Conservation (phyloP, 257 asterid species). For the Rauvolfia tetraphylla region DNA sequence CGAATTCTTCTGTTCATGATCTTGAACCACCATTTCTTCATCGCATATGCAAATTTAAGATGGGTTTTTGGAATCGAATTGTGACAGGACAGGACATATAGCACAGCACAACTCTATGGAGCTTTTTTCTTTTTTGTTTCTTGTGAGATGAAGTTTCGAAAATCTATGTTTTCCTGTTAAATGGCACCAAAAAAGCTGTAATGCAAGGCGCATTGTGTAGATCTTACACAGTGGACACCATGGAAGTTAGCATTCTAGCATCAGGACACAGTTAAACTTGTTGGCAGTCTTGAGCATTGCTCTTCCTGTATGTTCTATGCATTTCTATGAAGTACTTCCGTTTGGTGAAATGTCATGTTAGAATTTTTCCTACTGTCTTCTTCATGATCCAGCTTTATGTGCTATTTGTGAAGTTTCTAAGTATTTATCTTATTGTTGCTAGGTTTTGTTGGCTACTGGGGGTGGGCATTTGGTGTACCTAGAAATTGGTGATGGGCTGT, state of each 20-base stretch:
- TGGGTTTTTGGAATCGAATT: neutral
- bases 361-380: neutral
- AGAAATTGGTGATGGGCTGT: slow-evolving; percentile 88
- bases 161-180: neutral
- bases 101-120: neutral
- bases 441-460: slow-evolving; percentile 95
- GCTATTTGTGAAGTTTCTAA: slow-evolving; percentile 18
- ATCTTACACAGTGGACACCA: neutral
- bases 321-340: neutral
- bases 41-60: neutral
- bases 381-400: slow-evolving; percentile 14
- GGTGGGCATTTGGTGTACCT: slow-evolving; percentile 95
- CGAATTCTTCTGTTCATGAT: neutral
- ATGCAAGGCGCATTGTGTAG: neutral
- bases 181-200: neutral
- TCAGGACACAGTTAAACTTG: no score
- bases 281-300: neutral
- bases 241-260: neutral
- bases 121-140: neutral
- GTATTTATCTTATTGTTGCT: slow-evolving; percentile 20
- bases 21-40: neutral
- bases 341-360: neutral
- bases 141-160: neutral
- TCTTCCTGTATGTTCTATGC: neutral
- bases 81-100: neutral